Evolutionary conservation across 2,329 filamentous ascomycete genomes (phyloP).

Genomic region (Pseudocercospora crystallina): DNA sequence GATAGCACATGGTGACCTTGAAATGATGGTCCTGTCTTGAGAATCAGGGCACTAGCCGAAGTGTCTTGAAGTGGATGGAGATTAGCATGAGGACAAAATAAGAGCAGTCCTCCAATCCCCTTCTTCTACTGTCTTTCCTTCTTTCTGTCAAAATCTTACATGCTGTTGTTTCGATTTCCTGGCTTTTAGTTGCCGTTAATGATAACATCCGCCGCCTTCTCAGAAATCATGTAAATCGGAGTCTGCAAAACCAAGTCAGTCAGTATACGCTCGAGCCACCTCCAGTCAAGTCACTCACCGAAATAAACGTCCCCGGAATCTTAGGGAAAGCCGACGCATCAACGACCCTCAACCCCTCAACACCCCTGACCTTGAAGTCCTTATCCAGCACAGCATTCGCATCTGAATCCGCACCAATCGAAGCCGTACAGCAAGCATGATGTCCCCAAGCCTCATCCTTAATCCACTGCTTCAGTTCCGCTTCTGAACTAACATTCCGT

Average conservation of each 20-base stretch:
- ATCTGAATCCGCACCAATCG: slow-evolving; percentile 50
- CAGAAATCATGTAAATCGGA: slow-evolving; percentile 56
- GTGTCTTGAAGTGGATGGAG: too few species aligned
- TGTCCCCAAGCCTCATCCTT: slow-evolving; percentile 52
- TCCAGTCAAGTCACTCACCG: slow-evolving; percentile 53
- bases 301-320: slow-evolving; percentile 57
- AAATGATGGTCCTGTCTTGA: too few species aligned
- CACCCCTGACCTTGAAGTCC: slow-evolving; percentile 17
- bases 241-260: too few species aligned
- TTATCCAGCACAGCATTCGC: slow-evolving; percentile 19
- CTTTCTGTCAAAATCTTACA: too few species aligned
- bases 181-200: too few species aligned
- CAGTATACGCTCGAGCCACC: too few species aligned
- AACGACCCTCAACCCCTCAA: slow-evolving; percentile 26
- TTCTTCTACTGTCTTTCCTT: too few species aligned
- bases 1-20: too few species aligned
- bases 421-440: slow-evolving; percentile 56
- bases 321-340: slow-evolving; percentile 45
- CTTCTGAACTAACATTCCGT: slow-evolving; percentile 45
- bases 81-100: too few species aligned
- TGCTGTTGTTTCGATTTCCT: too few species aligned
- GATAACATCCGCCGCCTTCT: slow-evolving; percentile 63
- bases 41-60: too few species aligned
- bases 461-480: slow-evolving; percentile 47
- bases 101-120: too few species aligned